Base-by-base conservation (phyloP, 306 rosid species). In the Cucurbita ficifolia region DNA sequence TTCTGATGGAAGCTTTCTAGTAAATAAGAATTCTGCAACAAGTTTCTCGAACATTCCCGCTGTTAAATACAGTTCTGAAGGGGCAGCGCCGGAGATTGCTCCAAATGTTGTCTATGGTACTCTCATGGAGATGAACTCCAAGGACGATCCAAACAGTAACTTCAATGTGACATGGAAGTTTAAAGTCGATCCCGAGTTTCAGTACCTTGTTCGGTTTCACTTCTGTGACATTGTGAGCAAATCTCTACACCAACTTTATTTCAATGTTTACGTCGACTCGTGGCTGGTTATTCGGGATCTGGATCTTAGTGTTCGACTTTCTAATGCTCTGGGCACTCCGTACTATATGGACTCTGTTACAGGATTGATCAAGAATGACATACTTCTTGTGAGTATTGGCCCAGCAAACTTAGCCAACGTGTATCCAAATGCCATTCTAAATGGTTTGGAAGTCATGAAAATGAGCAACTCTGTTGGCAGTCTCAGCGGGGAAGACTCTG, bases 391-490 rank as follows among this genome's bases (percentile, higher is more conserved):
- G 14, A 88, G 96, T 76, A 77, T 93, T 71, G 97, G 98, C 71
- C 94, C 96, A 24, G 76, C 94, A 52, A 1, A 79, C 52, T 0
- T 81, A 48, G 54, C 73, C 18, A 72, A 53, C 57, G 67, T 2
- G 55, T 82, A 79, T 71, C 97, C 98, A 33, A 86, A 87, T 76
- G 98, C 92, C 59, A 93, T 93, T 76, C 78, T 93, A 59, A 93
- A 93, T 86, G 98, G 98, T 48, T 84, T 93, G 65, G 98, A 93
- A 88, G 85, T 93, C 69, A 82, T 93, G 96, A 93, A 93, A 85
- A 81, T 93, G 85, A 90, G 82, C 86, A 87, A 88, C 65, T 81
- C 98, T 57, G 70, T n/a, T 73, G 88, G 92, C 61, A 86, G 93
- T 78, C 94, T 90, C 57, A 77, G 90, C 72, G 85, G 65, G 59